Evolutionary conservation across 2,329 filamentous ascomycete species (phyloP), one percentile per base, ranked within the genome.

Genomic region (Chaetomium strumarium): DNA sequence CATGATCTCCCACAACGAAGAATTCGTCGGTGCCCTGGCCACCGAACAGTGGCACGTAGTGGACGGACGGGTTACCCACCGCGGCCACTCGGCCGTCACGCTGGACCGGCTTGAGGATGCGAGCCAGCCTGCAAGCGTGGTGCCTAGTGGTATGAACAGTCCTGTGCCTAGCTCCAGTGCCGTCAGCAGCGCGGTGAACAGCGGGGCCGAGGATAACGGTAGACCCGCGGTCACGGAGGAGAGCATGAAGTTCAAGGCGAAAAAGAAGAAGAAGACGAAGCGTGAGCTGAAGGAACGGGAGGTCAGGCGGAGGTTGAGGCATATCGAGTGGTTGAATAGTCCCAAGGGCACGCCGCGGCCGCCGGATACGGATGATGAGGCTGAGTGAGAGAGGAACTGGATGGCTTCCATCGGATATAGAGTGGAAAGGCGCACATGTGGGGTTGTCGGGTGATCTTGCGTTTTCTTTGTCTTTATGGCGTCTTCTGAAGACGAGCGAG

Each of bases 1-100:
- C 59, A 95, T 99, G 85, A 99, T 99, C 72, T 96, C 91, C 57
- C 93, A 99, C 75, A 97, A 99, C 80, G 91, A 97, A 68, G 93
- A 99, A 71, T 99, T 99, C 65, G 91, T 99, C 47, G 91, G 92
- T 55, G 92, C 92, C 3, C 83, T 99, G 10, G 93, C 93, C 72
- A 88, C 88, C 4, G 95, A 99, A 75, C 91, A 97, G 72, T 95
- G 93, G 88, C 88, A 95, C 71, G 89, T 99, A 60, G 85, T 83
- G 51, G 89, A 92, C 63, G 93, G 93, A 2, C 85, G 86, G 46
- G 85, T 99, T 56, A 87, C 89, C 2, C 85, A 91, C 72, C 90
- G 90, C 68, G 90, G 89, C 62, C 83, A 84, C 67, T 74, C 85
- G 2, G 84, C 88, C 53, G 77, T 95, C 58, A 77, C 80, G 49